A percentile compares a stretch with the other conserved stretches of the same genome.
Conservation (phyloP, 306 rosid species). For the Castanospermum australe region DNA sequence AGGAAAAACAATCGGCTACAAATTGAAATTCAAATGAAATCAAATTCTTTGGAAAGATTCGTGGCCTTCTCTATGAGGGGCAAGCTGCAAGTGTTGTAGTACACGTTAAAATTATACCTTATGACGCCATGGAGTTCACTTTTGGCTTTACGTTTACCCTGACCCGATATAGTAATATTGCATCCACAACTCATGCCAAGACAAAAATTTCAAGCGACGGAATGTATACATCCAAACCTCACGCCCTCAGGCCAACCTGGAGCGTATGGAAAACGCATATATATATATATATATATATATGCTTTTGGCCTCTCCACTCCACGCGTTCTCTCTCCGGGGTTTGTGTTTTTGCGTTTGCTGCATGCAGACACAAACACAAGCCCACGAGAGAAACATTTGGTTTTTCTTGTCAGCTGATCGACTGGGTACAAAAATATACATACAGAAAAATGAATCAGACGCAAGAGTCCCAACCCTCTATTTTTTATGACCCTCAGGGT, state of each 20-base stretch:
- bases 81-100: too few species aligned
- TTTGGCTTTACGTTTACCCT: not conserved
- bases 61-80: too few species aligned
- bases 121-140: not conserved
- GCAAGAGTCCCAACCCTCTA: not conserved
- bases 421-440: not conserved
- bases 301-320: not conserved
- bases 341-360: slow-evolving; percentile 15
- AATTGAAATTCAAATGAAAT: too few species aligned
- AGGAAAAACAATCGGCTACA: too few species aligned
- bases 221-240: not conserved
- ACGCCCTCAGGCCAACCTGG: slow-evolving; percentile 10
- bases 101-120: too few species aligned
- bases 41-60: too few species aligned
- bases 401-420: not conserved
- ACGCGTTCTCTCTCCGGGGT: not conserved
- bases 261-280: not conserved
- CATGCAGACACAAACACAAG: not conserved
- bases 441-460: not conserved
- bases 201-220: not conserved
- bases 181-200: not conserved
- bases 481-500: not conserved
- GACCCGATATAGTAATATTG: not conserved
- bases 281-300: not conserved
- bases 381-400: not conserved